These are phyloP conservation scores for Lactarius sp. DNA, from an alignment of 768 basidiomycete genomes.

Conservation along the genomic window DNA sequence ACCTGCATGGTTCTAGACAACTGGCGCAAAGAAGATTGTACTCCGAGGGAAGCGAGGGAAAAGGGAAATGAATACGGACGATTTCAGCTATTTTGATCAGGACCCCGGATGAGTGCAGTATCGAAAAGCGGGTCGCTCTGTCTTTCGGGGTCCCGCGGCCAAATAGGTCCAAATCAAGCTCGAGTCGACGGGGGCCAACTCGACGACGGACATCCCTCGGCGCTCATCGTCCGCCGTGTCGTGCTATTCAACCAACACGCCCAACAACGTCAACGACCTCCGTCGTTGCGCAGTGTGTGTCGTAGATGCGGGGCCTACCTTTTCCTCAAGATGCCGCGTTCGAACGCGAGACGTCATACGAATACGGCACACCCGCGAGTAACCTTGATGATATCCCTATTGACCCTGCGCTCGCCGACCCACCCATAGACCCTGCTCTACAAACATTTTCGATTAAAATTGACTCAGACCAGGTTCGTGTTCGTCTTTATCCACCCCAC, in stretches of 20 bases:
- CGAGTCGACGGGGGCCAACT: conserved; percentile 24
- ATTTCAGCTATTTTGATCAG: not conserved
- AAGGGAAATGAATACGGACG: too few relatives aligned
- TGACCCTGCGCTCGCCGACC: conserved; percentile 64
- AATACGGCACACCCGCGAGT: conserved; percentile 55
- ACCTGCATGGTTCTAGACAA: conserved; percentile 10
- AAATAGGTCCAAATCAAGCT: conserved; percentile 26
- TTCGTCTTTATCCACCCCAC: conserved; percentile 15
- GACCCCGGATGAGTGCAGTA: conserved; percentile 19
- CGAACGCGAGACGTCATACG: conserved; percentile 54
- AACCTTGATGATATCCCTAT: conserved; percentile 63
- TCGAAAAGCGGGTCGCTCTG: not conserved
- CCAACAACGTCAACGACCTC: not conserved
- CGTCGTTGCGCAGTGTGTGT: conserved; percentile 11
- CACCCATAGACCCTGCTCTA: conserved; percentile 51
- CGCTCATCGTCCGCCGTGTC: conserved; percentile 16
- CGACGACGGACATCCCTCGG: conserved; percentile 23
- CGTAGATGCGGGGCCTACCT: conserved; percentile 55
- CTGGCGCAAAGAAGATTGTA: not conserved
- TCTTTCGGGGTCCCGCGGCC: conserved; percentile 14
- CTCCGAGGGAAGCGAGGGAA: too few relatives aligned
- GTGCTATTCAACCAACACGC: conserved; percentile 4
- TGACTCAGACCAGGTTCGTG: conserved; percentile 38
- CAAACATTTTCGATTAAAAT: conserved; percentile 30
- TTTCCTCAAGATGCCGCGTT: conserved; percentile 46